phyloP scores from a whole-genome alignment of 495 filamentous ascomycete genomes.

The Delitschia confertaspora region DNA sequence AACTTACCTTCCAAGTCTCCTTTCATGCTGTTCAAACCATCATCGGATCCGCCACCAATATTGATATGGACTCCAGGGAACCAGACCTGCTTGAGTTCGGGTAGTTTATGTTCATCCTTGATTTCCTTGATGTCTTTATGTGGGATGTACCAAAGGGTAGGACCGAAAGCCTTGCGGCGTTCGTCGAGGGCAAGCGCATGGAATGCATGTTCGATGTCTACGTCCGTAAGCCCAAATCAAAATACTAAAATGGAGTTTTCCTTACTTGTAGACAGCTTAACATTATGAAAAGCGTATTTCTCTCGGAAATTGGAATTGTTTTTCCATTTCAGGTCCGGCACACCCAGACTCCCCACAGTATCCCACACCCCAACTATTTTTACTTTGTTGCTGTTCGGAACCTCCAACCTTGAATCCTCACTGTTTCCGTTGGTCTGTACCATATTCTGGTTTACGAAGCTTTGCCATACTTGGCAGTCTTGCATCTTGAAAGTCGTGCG shows the following conservation, averaged over 20 bases:
- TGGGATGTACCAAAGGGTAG: conserved; percentile 45
- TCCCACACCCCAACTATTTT: conserved; percentile 52
- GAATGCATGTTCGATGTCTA: conserved; percentile 48
- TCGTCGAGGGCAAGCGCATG: conserved; percentile 55
- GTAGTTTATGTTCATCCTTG: conserved; percentile 19
- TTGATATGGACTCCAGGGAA: conserved; percentile 49
- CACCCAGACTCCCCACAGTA: conserved; percentile 45
- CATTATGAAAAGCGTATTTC: conserved; percentile 24
- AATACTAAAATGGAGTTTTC: not conserved
- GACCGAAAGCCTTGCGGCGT: conserved; percentile 42
- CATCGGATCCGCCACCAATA: conserved; percentile 41
- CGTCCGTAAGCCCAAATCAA: conserved; percentile 11
- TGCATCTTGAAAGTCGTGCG: no score
- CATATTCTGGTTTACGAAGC: conserved; percentile 17
- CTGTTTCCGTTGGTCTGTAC: conserved; percentile 4
- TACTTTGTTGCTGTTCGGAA: conserved; percentile 33
- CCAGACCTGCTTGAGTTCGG: conserved; percentile 44
- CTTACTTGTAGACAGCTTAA: conserved; percentile 20
- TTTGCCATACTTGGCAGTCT: conserved; percentile 19
- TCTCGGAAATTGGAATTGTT: conserved; percentile 10
- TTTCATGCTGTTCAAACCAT: conserved; percentile 12
- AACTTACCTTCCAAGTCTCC: conserved; percentile 21
- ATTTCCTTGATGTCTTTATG: conserved; percentile 18
- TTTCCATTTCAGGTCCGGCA: conserved; percentile 27
- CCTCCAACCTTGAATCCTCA: not conserved